These are phyloP conservation scores for Heliosperma pusillum DNA, from an alignment of 148 eudicot genomes.

Conservation along the genomic window DNA sequence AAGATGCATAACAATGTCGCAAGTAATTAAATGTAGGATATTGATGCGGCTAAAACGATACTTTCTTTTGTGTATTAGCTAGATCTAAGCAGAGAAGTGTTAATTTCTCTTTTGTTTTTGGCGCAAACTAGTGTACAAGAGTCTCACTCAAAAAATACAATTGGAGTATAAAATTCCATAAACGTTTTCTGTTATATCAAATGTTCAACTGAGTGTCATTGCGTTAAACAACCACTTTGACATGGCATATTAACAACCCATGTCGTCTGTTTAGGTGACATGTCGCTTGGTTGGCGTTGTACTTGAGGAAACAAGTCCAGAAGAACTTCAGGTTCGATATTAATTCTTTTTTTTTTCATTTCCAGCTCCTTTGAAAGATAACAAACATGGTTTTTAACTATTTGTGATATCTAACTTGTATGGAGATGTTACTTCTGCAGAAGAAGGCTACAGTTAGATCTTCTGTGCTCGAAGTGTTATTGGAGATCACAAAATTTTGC, in stretches of 20 bases:
- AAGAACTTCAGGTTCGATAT: constrained; percentile 83
- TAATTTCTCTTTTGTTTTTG: not conserved
- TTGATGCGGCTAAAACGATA: not conserved
- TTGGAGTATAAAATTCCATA: too few relatives aligned
- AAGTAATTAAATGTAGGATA: not conserved
- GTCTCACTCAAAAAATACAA: not conserved
- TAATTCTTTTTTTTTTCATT: not conserved
- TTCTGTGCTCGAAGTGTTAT: constrained; percentile 80
- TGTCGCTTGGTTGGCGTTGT: constrained; percentile 87
- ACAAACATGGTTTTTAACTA: not conserved
- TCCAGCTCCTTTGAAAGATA: constrained; percentile 10
- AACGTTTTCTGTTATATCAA: too few relatives aligned
- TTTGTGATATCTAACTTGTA: constrained; percentile 1
- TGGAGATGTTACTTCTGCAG: constrained; percentile 35
- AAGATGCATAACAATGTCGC: not conserved
- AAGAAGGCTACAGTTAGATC: constrained; percentile 85
- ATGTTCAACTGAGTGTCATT: not conserved
- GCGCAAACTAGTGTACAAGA: not conserved
- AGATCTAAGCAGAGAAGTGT: not conserved
- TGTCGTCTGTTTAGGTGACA: constrained; percentile 55
- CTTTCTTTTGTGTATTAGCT: not conserved
- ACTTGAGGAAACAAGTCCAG: constrained; percentile 87
- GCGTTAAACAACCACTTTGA: not conserved
- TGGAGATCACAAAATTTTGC: constrained; percentile 90
- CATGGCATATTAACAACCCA: not conserved